Evolutionary conservation across 441 rosid species (phyloP).

Genomic region (Corymbia citriodora): DNA sequence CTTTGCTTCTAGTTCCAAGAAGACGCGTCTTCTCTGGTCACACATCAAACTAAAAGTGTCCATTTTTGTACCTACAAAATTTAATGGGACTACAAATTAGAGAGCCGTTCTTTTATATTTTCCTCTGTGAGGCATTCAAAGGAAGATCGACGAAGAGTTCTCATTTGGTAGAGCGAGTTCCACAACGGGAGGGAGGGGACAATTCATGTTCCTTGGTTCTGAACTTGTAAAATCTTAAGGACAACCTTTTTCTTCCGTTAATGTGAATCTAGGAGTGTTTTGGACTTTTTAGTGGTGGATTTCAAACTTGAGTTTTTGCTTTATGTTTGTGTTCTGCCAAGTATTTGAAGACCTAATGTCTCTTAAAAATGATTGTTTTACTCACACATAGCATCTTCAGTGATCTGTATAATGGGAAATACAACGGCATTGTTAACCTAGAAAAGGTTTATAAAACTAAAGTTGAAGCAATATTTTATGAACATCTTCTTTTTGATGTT

Average conservation of each 20-base stretch:
- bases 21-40: neutral
- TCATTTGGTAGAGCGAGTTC: neutral
- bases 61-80: neutral
- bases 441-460: neutral
- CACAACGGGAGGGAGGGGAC: neutral
- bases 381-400: neutral
- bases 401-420: neutral
- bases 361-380: neutral
- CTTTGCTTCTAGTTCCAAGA: neutral
- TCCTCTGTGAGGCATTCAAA: neutral
- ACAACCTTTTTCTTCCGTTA: neutral
- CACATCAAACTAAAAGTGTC: neutral
- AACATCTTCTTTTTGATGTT: neutral
- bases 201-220: neutral
- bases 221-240: neutral
- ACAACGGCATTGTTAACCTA: neutral
- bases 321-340: neutral
- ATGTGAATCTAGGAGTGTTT: neutral
- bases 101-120: neutral
- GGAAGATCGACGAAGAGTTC: neutral
- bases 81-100: neutral
- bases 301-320: neutral
- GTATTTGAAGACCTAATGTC: neutral
- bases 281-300: neutral
- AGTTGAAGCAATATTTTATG: neutral